Evolutionary conservation across 306 rosid species (phyloP).

Genomic region (Aeschynomene evenia): DNA sequence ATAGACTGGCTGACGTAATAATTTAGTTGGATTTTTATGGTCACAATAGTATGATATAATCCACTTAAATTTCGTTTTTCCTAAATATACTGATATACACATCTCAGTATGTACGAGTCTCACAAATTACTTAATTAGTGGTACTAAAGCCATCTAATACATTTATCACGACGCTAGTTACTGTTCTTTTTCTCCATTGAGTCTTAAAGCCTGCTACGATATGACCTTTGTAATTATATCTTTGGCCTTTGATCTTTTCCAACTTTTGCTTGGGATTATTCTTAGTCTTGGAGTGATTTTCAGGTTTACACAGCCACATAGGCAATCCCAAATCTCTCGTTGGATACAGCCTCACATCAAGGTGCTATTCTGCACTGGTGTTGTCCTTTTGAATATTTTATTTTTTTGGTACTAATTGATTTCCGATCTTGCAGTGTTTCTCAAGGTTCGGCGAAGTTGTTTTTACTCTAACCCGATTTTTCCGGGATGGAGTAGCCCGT

Average conservation of each 20-base stretch:
- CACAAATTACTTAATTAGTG: not conserved
- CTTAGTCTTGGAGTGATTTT: slow-evolving; percentile 28
- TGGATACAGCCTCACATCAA: slow-evolving; percentile 97
- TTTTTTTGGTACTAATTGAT: slow-evolving; percentile 30
- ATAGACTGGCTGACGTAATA: slow-evolving; percentile 3
- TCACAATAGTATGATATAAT: slow-evolving; percentile 15
- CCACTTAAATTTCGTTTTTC: not conserved
- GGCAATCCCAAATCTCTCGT: slow-evolving; percentile 80
- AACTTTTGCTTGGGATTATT: slow-evolving; percentile 18
- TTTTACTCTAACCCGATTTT: slow-evolving; percentile 77
- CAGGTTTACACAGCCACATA: slow-evolving; percentile 82
- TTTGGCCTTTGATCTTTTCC: slow-evolving; percentile 5
- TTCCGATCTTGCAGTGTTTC: slow-evolving; percentile 56
- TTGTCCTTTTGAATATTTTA: slow-evolving; percentile 9
- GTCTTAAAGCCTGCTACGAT: slow-evolving; percentile 13
- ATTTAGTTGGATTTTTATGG: not conserved
- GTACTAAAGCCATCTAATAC: not conserved
- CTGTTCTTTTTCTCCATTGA: not conserved
- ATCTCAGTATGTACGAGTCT: not conserved
- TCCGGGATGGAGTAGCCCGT: slow-evolving; percentile 60
- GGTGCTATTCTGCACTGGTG: slow-evolving; percentile 44
- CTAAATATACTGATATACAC: slow-evolving; percentile 3
- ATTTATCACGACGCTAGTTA: not conserved
- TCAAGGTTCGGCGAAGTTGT: slow-evolving; percentile 87
- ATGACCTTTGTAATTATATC: slow-evolving; percentile 1